Conservation (phyloP, 768 basidiomycete species). For the Clavulina sp. region DNA sequence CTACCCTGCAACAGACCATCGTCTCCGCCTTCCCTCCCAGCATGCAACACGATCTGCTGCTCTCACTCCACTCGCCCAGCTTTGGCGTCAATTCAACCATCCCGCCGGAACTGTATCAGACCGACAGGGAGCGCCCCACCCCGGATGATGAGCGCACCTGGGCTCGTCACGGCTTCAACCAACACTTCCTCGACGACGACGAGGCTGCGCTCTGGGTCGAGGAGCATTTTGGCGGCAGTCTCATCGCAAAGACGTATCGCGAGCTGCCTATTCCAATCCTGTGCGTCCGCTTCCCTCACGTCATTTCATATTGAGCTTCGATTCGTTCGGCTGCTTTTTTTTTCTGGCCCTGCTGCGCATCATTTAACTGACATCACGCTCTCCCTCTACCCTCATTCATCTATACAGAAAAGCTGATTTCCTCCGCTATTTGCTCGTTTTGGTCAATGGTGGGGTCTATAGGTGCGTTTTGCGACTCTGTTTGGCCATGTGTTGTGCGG, state of each 20-base stretch:
- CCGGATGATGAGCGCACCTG: not conserved
- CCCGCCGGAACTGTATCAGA: not conserved
- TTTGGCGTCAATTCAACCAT: not conserved
- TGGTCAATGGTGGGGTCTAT: slow-evolving; percentile 17
- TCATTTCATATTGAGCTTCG: too few relatives aligned
- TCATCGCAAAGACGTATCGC: slow-evolving; percentile 1
- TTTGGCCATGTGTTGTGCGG: too few relatives aligned
- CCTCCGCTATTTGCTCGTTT: slow-evolving; percentile 7
- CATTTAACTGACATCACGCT: not conserved
- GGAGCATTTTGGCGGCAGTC: not conserved
- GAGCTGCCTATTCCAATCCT: slow-evolving; percentile 1
- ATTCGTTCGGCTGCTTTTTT: not conserved
- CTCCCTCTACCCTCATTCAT: not conserved
- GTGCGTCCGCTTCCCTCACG: too few relatives aligned
- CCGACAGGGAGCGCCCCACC: not conserved
- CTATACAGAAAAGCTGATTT: slow-evolving; percentile 9
- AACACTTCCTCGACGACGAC: not conserved
- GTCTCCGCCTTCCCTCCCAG: not conserved
- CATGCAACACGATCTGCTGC: not conserved
- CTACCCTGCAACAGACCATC: not conserved
- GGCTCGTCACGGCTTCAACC: not conserved
- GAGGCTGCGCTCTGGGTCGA: slow-evolving; percentile 2
- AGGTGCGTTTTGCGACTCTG: too few relatives aligned
- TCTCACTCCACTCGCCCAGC: not conserved
- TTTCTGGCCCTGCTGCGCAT: not conserved